Conservation (phyloP, 1,284 basidiomycete species). For the Rugosomyces carneus region DNA sequence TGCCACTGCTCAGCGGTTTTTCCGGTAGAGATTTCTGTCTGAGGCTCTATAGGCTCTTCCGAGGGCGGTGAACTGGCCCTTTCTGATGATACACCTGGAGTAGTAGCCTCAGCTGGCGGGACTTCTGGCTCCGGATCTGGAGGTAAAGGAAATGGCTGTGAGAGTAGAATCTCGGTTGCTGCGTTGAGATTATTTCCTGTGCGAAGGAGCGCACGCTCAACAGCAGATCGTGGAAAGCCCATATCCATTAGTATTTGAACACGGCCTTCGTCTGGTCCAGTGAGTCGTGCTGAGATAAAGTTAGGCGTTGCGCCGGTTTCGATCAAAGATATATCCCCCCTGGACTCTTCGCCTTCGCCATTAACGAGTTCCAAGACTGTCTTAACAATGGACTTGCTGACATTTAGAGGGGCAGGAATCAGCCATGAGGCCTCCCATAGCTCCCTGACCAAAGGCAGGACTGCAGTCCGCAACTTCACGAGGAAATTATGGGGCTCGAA, state of each 20-base stretch:
- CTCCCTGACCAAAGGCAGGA: constrained; percentile 61
- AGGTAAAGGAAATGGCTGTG: constrained; percentile 75
- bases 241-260: constrained; percentile 89
- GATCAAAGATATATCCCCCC: constrained; percentile 27
- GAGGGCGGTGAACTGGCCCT: background rate
- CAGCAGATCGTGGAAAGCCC: constrained; percentile 89
- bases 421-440: constrained; percentile 90
- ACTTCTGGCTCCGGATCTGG: constrained; percentile 42
- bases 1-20: constrained; percentile 57
- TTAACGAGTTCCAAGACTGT: constrained; percentile 79
- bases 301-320: constrained; percentile 16
- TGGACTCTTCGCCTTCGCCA: constrained; percentile 74
- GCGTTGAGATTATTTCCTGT: constrained; percentile 86
- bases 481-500: constrained; percentile 87
- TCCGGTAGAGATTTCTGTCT: constrained; percentile 19
- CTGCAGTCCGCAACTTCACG: constrained; percentile 69
- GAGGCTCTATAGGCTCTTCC: constrained; percentile 10
- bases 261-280: constrained; percentile 68
- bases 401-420: constrained; percentile 59
- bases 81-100: constrained; percentile 3
- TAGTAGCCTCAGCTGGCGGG: background rate
- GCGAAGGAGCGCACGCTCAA: constrained; percentile 77
- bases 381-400: constrained; percentile 73
- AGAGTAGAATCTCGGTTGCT: constrained; percentile 86
- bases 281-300: constrained; percentile 33